Conservation (phyloP, 2,329 filamentous ascomycete genomes). For the Colletotrichum cordylinicola region DNA sequence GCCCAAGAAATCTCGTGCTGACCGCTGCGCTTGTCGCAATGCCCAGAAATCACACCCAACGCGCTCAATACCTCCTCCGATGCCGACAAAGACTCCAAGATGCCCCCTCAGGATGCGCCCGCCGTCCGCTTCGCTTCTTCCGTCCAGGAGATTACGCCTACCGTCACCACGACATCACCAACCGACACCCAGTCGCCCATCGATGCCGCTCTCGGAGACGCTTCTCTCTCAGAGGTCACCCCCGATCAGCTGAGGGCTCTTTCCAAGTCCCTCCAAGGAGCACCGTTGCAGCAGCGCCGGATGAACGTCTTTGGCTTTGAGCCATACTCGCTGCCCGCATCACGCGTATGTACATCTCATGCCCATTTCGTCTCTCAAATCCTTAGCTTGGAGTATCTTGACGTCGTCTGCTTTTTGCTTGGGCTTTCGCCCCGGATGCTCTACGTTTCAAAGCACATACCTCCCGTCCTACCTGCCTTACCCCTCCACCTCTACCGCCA, state of each 20-base stretch:
- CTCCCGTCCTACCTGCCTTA: not conserved
- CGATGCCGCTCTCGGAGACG: constrained; percentile 27
- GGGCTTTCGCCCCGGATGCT: not conserved
- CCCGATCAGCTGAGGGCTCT: constrained; percentile 74
- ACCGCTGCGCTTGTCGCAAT: constrained; percentile 21
- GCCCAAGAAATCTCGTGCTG: constrained; percentile 6
- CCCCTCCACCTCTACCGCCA: constrained; percentile 1
- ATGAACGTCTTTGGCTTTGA: constrained; percentile 91
- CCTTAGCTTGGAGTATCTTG: not conserved
- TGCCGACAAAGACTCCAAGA: constrained; percentile 26
- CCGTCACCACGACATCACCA: constrained; percentile 46
- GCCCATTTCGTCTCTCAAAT: not conserved
- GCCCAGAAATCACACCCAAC: constrained; percentile 10
- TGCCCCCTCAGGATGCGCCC: constrained; percentile 37
- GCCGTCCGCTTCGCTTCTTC: constrained; percentile 76
- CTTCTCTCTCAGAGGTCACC: constrained; percentile 48
- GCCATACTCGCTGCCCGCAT: constrained; percentile 85
- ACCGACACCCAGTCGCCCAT: constrained; percentile 26
- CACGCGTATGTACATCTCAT: constrained; percentile 68
- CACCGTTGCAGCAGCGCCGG: constrained; percentile 80
- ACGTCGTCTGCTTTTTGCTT: constrained; percentile 14
- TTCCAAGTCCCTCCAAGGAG: constrained; percentile 74
- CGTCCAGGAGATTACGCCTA: constrained; percentile 68
- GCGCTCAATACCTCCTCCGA: constrained; percentile 8
- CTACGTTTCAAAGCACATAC: constrained; percentile 18